phyloP scores from a whole-genome alignment of 495 filamentous ascomycete species.

The Lentithecium fluviatile region DNA sequence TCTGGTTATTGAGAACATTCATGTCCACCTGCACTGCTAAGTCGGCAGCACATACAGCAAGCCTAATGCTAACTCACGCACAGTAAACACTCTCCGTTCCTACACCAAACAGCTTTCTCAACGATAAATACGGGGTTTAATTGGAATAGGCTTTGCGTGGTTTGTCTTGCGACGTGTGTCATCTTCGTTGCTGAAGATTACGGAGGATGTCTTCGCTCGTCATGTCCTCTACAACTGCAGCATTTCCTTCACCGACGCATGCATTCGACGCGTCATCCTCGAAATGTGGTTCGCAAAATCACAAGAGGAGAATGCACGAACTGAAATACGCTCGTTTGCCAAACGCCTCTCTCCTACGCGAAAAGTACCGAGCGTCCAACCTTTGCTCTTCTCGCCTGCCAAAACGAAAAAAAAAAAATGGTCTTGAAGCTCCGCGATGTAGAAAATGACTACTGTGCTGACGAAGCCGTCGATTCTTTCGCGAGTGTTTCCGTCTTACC shows the following conservation, averaged over 20 bases:
- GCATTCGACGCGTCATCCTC: not conserved
- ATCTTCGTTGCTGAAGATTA: not conserved
- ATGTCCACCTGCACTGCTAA: too few relatives aligned
- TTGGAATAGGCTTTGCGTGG: conserved; percentile 18
- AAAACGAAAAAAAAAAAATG: conserved; percentile 1
- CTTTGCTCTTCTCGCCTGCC: not conserved
- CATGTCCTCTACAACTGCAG: not conserved
- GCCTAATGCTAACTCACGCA: too few relatives aligned
- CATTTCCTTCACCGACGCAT: conserved; percentile 5
- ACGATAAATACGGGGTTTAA: too few relatives aligned
- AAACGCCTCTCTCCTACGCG: not conserved
- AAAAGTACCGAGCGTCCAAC: not conserved
- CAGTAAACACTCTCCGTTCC: too few relatives aligned
- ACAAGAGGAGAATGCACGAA: too few relatives aligned
- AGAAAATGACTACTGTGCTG: not conserved
- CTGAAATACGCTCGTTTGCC: too few relatives aligned
- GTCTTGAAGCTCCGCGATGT: not conserved
- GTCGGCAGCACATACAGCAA: too few relatives aligned
- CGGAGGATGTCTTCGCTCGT: conserved; percentile 16
- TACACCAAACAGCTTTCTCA: too few relatives aligned
- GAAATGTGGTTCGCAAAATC: too few relatives aligned
- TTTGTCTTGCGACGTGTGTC: conserved; percentile 12
- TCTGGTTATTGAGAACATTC: too few relatives aligned
- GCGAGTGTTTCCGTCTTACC: not conserved
- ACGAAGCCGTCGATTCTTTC: not conserved